phyloP scores from a whole-genome alignment of 2,329 filamentous ascomycete genomes.

The Alternaria consortialis region DNA sequence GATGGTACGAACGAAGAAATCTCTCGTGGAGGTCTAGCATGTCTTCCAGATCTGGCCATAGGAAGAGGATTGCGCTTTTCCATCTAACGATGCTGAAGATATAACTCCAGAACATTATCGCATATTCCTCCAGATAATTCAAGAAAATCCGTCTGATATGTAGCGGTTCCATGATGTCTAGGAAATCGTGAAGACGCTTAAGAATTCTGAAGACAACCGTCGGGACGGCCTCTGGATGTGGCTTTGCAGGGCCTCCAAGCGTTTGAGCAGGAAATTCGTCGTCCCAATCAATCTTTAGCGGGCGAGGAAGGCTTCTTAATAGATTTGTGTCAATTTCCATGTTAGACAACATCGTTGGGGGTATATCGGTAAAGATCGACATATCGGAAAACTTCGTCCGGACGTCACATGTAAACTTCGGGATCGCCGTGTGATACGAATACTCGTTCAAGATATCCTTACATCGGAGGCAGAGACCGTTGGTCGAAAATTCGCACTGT shows the following conservation, averaged over 20 bases:
- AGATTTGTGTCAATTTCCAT: too few relatives aligned
- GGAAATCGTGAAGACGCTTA: too few relatives aligned
- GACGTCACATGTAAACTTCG: neutral
- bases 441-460: neutral
- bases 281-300: too few relatives aligned
- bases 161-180: too few relatives aligned
- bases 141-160: too few relatives aligned
- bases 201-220: too few relatives aligned
- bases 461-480: neutral
- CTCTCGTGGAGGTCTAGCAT: neutral
- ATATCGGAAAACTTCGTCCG: neutral
- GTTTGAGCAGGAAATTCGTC: too few relatives aligned
- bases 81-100: neutral
- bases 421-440: neutral
- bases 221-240: too few relatives aligned
- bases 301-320: too few relatives aligned
- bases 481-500: neutral
- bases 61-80: neutral
- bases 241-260: too few relatives aligned
- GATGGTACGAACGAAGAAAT: too few relatives aligned
- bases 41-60: neutral
- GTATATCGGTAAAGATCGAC: neutral
- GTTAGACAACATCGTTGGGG: neutral
- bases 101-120: neutral
- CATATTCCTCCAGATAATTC: too few relatives aligned